A percentile compares a stretch with the other conserved stretches of the same genome.
These are phyloP conservation scores for Pseudogymnoascus destructans DNA, from an alignment of 2,329 filamentous ascomycete genomes.

Conservation along the genomic window DNA sequence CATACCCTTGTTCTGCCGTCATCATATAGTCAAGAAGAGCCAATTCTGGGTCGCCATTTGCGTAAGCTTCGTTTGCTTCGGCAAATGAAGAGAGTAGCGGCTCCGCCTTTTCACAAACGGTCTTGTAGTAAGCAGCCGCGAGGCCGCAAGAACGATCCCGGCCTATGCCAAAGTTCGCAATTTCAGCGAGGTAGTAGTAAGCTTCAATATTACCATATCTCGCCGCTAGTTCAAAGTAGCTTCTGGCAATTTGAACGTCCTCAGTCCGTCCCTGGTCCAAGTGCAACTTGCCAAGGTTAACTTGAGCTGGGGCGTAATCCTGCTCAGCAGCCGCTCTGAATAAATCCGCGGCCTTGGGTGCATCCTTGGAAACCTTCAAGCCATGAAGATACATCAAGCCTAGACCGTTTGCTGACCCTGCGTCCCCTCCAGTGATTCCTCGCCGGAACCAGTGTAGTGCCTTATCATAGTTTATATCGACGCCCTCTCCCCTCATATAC, in stretches of 20 bases:
- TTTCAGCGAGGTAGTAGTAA: conserved; percentile 60
- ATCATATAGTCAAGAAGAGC: conserved; percentile 56
- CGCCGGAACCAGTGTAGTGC: conserved; percentile 56
- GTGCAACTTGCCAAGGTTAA: conserved; percentile 53
- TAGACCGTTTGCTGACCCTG: conserved; percentile 55
- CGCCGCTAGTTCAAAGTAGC: conserved; percentile 59
- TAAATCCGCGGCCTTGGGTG: conserved; percentile 47
- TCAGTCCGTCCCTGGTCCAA: conserved; percentile 46
- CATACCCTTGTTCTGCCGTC: conserved; percentile 63
- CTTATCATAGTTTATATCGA: conserved; percentile 50
- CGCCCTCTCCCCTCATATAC: conserved; percentile 59
- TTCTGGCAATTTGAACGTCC: conserved; percentile 38
- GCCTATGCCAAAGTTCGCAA: conserved; percentile 52
- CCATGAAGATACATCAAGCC: conserved; percentile 60
- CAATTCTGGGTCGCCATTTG: conserved; percentile 47
- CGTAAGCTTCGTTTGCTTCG: conserved; percentile 55
- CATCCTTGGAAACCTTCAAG: conserved; percentile 47
- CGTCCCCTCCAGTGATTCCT: conserved; percentile 49
- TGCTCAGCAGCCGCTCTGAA: conserved; percentile 57
- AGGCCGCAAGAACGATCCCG: conserved; percentile 52
- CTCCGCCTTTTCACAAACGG: conserved; percentile 45
- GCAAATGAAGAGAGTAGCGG: conserved; percentile 45
- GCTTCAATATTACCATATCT: conserved; percentile 58
- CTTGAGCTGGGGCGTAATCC: conserved; percentile 53
- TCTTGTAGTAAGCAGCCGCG: conserved; percentile 55